A percentile compares a stretch with the other conserved stretches of the same genome.
Conservation (phyloP, 108 stramenopile species). For the Schizochytrium sp. region DNA sequence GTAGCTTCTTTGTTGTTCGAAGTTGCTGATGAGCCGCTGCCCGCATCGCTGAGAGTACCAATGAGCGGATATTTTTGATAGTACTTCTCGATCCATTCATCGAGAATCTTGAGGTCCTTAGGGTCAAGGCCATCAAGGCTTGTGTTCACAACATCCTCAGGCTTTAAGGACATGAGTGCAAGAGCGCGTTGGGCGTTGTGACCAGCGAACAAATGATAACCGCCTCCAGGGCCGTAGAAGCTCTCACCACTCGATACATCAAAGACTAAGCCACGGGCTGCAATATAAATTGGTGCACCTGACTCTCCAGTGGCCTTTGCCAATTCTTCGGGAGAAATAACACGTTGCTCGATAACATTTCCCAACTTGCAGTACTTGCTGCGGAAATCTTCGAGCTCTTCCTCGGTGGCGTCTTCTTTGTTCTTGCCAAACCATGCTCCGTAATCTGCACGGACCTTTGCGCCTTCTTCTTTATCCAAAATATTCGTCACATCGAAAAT, state of each 20-base stretch:
- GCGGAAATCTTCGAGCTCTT: slow-evolving; percentile 13
- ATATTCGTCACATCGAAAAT: slow-evolving; percentile 44
- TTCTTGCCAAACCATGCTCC: slow-evolving; percentile 57
- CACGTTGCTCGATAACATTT: slow-evolving; percentile 34
- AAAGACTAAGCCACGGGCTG: slow-evolving; percentile 47
- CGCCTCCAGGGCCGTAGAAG: slow-evolving; percentile 51
- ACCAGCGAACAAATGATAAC: slow-evolving; percentile 43
- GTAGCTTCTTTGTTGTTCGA: too few species aligned
- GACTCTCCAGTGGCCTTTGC: slow-evolving; percentile 58
- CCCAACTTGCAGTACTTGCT: slow-evolving; percentile 43
- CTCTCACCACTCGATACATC: slow-evolving; percentile 46
- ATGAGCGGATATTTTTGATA: slow-evolving; percentile 43
- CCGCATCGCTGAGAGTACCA: slow-evolving; percentile 30
- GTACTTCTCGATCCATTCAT: slow-evolving; percentile 53
- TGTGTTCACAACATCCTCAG: slow-evolving; percentile 29
- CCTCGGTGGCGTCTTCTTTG: neutral
- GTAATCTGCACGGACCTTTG: neutral
- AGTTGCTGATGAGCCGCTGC: too few species aligned
- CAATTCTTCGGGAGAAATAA: slow-evolving; percentile 24
- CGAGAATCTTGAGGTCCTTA: slow-evolving; percentile 26
- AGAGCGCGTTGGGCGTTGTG: slow-evolving; percentile 60
- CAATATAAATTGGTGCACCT: slow-evolving; percentile 54
- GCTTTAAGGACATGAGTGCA: slow-evolving; percentile 52
- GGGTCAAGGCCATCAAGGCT: slow-evolving; percentile 37
- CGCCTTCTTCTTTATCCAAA: neutral